Base-by-base conservation (phyloP, 768 basidiomycete genomes). In the Lentinula boryana region DNA sequence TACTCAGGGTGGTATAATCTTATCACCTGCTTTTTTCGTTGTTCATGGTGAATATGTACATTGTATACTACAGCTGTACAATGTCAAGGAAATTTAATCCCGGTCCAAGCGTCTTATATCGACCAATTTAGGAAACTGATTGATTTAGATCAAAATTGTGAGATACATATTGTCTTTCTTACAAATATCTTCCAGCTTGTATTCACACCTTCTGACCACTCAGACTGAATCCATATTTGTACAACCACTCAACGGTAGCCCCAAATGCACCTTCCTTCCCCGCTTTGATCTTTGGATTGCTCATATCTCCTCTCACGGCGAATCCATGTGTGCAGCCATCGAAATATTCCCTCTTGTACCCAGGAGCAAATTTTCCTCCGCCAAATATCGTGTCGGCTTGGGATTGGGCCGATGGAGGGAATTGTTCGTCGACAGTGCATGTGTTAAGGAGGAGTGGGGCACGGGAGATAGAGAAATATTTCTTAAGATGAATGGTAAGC, bases 391-490 rank as follows among this genome's bases (percentile, higher is more conserved):
- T 65, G 56, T 76, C 75, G 4, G 75, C 71, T 40, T 74, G 62
- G 0, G 67, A 70, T 59, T 80, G 78, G 3, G 74, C 54, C 44
- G 79, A 78, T 16, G 4, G 46, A 56, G 51, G 41, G 16, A 58
- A 62, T 51, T 31, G 56, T 5, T 38, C 2, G 68, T 88, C 86
- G 31, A 67, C 48, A 32, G 79, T 76, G 72, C 86, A 87, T 40
- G 81, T 83, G 76, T 88, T 88, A 71, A 89, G 85, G 36, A 90
- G 78, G 32, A 89, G 76, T 18, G 88, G 85, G 1, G 77, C 78
- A 49, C 78, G 78, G 33, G 85, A 75, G 6, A 53, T 64, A 3
- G 65, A 60, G 50, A 73, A 65, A 68, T 84, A 83, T 77, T 74
- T 80, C 86, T 85, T 62, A 38, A 23, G 13, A 27, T 31, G 46